Conservation (phyloP, 306 rosid genomes). For the Trifolium fragiferum region DNA sequence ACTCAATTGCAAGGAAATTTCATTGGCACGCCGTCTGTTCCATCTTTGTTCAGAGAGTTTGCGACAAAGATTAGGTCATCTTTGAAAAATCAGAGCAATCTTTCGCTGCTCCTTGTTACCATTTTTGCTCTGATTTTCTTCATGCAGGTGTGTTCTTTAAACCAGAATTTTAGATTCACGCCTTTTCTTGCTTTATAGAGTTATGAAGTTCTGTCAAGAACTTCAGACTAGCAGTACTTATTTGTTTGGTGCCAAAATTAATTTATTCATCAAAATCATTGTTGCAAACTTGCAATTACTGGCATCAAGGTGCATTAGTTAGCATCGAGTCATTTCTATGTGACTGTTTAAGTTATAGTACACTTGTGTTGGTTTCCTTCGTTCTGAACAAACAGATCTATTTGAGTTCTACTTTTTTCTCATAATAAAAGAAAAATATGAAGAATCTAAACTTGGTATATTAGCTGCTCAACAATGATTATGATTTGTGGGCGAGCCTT, state of each 20-base stretch:
- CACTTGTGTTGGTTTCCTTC: not conserved
- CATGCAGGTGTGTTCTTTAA: conserved; percentile 76
- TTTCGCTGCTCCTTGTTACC: conserved; percentile 58
- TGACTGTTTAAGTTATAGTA: conserved; percentile 6
- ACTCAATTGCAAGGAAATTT: conserved; percentile 48
- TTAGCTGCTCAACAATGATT: conserved; percentile 11
- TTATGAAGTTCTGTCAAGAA: not conserved
- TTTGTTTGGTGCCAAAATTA: conserved; percentile 25
- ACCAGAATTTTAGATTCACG: conserved; percentile 16
- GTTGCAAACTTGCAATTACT: not conserved
- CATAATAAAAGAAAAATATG: not conserved
- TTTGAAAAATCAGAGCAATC: conserved; percentile 74
- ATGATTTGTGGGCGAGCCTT: not conserved
- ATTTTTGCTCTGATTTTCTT: conserved; percentile 76
- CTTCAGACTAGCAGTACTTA: not conserved
- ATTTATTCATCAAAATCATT: not conserved
- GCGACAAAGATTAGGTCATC: conserved; percentile 51
- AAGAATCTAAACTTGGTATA: not conserved
- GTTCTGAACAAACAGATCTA: conserved; percentile 7
- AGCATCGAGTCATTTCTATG: conserved; percentile 2
- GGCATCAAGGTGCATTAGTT: not conserved
- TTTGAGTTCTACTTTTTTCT: not conserved
- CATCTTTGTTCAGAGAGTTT: conserved; percentile 57
- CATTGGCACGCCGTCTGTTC: conserved; percentile 42
- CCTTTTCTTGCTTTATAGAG: conserved; percentile 22